These are phyloP conservation scores for Limonium bicolor DNA, from an alignment of 148 eudicot species.

Conservation along the genomic window DNA sequence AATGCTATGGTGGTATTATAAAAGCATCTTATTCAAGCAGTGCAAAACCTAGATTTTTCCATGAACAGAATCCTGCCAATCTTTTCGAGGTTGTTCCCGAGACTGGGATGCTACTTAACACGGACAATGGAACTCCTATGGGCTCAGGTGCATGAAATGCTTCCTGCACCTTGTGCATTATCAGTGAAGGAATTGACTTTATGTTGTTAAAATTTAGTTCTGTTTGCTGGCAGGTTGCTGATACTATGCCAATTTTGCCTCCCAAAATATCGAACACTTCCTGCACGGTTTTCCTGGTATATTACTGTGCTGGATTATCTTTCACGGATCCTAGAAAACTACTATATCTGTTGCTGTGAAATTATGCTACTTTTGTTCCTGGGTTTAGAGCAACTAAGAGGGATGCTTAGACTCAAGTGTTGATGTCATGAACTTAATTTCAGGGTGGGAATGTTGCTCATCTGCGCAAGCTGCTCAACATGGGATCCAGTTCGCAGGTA, in stretches of 20 bases:
- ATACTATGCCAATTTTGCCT: conserved; percentile 25
- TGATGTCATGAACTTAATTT: too few relatives aligned
- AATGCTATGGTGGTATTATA: too few relatives aligned
- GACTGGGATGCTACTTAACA: conserved; percentile 86
- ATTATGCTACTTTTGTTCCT: neutral
- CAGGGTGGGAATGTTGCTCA: conserved; percentile 98
- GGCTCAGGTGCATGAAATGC: conserved; percentile 49
- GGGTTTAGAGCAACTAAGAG: too few relatives aligned
- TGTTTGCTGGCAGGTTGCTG: conserved; percentile 39
- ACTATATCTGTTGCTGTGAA: neutral
- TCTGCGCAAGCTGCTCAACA: conserved; percentile 71
- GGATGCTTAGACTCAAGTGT: too few relatives aligned
- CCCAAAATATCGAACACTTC: conserved; percentile 25
- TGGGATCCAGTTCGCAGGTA: conserved; percentile 96
- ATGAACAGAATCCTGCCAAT: conserved; percentile 78
- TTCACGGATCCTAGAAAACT: too few relatives aligned
- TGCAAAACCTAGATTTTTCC: conserved; percentile 92
- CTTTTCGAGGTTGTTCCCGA: conserved; percentile 86
- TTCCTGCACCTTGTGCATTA: neutral
- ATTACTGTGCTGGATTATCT: neutral
- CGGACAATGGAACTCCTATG: conserved; percentile 97
- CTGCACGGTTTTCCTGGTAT: conserved; percentile 83
- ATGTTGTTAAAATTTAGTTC: conserved; percentile 4
- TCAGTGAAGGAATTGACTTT: neutral
- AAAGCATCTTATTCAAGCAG: conserved; percentile 22